A percentile compares a stretch with the other conserved stretches of the same genome.
Conservation (phyloP, 495 filamentous ascomycete species). For the Xylaria longipes region DNA sequence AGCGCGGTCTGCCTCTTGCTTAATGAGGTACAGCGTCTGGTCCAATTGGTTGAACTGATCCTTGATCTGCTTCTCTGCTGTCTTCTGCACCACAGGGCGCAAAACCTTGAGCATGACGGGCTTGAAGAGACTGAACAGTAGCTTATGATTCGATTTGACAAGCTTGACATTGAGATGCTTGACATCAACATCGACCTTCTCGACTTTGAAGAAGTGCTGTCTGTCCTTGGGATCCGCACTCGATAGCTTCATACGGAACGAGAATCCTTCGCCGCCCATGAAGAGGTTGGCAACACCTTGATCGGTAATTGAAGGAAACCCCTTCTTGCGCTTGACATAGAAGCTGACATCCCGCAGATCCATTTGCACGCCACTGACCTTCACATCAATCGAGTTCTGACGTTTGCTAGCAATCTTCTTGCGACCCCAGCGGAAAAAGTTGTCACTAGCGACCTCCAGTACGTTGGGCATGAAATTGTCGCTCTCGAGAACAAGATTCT, state of each 20-base stretch:
- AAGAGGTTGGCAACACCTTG: constrained; percentile 89
- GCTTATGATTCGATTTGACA: constrained; percentile 92
- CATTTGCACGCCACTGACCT: constrained; percentile 88
- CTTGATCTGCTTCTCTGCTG: constrained; percentile 85
- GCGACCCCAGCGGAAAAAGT: constrained; percentile 94
- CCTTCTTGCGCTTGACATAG: constrained; percentile 94
- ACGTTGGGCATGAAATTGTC: constrained; percentile 98
- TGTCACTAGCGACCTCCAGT: constrained; percentile 87
- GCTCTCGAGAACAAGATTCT: constrained; percentile 93
- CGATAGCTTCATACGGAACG: constrained; percentile 89
- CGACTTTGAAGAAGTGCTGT: constrained; percentile 90
- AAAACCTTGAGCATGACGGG: constrained; percentile 84
- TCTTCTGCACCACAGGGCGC: constrained; percentile 82
- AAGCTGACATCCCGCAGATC: constrained; percentile 89
- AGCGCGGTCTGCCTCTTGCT: constrained; percentile 80
- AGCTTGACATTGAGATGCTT: constrained; percentile 89
- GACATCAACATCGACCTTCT: constrained; percentile 83
- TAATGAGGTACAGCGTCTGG: constrained; percentile 71
- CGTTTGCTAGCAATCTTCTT: constrained; percentile 76
- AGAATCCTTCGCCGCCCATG: constrained; percentile 85
- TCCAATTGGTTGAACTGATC: constrained; percentile 77
- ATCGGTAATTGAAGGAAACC: constrained; percentile 90
- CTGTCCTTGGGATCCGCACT: constrained; percentile 78
- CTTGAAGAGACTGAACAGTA: constrained; percentile 87
- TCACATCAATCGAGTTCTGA: constrained; percentile 82